phyloP scores from a whole-genome alignment of 139 green algal genomes.

The Coccomyxa sp. region DNA sequence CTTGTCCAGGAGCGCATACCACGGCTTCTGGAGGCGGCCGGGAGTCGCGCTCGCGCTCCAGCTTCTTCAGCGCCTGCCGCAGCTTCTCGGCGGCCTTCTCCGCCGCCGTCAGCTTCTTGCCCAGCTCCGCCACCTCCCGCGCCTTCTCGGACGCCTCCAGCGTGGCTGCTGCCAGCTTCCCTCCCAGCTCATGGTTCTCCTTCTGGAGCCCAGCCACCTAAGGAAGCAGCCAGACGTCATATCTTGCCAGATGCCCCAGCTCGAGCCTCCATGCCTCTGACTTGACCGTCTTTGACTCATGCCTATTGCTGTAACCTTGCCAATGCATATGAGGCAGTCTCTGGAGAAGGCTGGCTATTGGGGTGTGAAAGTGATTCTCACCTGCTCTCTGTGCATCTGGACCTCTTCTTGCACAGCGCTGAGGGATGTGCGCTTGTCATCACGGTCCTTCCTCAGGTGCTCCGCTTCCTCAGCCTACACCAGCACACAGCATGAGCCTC shows the following conservation, averaged over 20 bases:
- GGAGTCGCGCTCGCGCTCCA: neutral
- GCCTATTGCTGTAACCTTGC: no score
- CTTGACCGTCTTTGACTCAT: no score
- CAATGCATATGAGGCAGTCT: neutral
- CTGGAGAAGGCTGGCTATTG: neutral
- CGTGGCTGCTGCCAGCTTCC: neutral
- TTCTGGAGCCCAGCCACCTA: neutral
- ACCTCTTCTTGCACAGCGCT: neutral
- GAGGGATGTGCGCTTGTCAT: neutral
- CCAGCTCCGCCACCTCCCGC: neutral
- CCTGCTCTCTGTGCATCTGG: neutral
- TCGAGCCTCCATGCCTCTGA: no score
- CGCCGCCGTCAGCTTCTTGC: neutral
- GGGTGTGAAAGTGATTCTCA: neutral
- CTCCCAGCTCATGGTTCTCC: neutral
- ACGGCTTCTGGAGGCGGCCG: neutral
- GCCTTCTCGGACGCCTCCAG: neutral
- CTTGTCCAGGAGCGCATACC: neutral
- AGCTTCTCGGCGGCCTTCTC: neutral
- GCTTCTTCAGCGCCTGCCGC: neutral
- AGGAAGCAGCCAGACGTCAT: no score
- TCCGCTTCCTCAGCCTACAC: neutral
- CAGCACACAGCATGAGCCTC: no score
- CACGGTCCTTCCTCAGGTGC: neutral
- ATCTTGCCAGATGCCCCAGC: no score